Evolutionary conservation across 805 yeast genomes (phyloP).

Genomic region (Tetrapisispora arboricola): DNA sequence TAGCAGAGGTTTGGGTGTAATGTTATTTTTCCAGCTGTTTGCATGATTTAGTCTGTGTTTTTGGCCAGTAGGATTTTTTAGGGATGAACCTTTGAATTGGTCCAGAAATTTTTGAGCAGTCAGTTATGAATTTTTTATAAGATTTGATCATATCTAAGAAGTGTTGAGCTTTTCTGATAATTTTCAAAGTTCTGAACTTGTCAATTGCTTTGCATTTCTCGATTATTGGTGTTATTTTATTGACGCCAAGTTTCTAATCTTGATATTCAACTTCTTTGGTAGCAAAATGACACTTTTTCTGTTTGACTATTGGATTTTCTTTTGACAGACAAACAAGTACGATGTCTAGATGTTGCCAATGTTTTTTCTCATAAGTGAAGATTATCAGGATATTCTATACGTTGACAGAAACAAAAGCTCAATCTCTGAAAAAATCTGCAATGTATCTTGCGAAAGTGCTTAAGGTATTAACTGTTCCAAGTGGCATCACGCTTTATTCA

Average conservation of each 20-base stretch:
- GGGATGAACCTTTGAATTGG: conserved; percentile 7
- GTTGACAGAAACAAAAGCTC: conserved; percentile 8
- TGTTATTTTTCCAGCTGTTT: neutral
- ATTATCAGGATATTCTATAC: conserved; percentile 12
- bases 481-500: conserved; percentile 13
- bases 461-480: conserved; percentile 13
- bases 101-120: conserved; percentile 6
- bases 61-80: conserved; percentile 1
- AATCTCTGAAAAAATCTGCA: conserved; percentile 12
- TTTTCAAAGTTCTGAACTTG: conserved; percentile 3
- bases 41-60: conserved; percentile 2
- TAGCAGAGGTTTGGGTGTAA: conserved; percentile 3
- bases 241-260: conserved; percentile 6
- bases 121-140: conserved; percentile 10
- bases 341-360: conserved; percentile 9
- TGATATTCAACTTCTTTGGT: conserved; percentile 6
- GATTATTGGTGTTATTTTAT: conserved; percentile 8
- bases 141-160: conserved; percentile 12
- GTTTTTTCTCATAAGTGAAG: conserved; percentile 5
- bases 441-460: conserved; percentile 13
- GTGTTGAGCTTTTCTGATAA: conserved; percentile 10
- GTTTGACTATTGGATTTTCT: conserved; percentile 7
- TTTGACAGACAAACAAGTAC: conserved; percentile 5
- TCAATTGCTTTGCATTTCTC: conserved; percentile 11
- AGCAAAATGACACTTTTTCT: conserved; percentile 10